A percentile compares a stretch with the other conserved stretches of the same genome.
phyloP scores from a whole-genome alignment of 768 basidiomycete genomes.

The Leccinum fibrillosum region DNA sequence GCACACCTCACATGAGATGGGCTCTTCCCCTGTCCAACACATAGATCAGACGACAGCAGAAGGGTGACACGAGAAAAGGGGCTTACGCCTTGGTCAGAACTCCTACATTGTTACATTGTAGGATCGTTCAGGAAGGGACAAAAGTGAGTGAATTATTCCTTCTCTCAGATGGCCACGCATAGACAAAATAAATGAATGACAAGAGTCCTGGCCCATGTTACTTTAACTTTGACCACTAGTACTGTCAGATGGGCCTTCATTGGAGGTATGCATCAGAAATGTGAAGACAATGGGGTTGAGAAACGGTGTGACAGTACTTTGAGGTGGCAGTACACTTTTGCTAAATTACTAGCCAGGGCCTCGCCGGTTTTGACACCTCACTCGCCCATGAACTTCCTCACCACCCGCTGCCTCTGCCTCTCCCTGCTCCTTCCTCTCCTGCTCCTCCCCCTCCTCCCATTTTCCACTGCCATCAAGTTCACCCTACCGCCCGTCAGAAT shows the following conservation, averaged over 20 bases:
- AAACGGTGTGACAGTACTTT: no score
- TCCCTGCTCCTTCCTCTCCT: not conserved
- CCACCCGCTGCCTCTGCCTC: not conserved
- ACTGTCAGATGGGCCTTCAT: no score
- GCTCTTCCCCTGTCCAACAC: slow-evolving; percentile 44
- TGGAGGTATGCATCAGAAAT: no score
- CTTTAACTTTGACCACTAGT: no score
- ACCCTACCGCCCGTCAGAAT: slow-evolving; percentile 65
- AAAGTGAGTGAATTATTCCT: slow-evolving; percentile 15
- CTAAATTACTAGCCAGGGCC: not conserved
- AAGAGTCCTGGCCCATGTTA: no score
- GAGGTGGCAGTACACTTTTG: not conserved
- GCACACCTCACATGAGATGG: slow-evolving; percentile 63
- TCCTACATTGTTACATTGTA: slow-evolving; percentile 5
- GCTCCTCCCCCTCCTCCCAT: slow-evolving; percentile 22
- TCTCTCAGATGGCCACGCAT: no score
- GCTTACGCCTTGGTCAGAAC: slow-evolving; percentile 6
- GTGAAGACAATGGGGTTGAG: no score
- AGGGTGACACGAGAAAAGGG: not conserved
- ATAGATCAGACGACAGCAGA: not conserved
- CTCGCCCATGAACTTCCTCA: slow-evolving; percentile 3
- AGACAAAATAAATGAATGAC: no score
- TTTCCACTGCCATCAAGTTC: slow-evolving; percentile 78
- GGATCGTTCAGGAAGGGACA: not conserved
- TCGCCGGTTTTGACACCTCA: not conserved